These are phyloP conservation scores for Penicillium waksmanii DNA, from an alignment of 495 filamentous ascomycete species.

Conservation along the genomic window DNA sequence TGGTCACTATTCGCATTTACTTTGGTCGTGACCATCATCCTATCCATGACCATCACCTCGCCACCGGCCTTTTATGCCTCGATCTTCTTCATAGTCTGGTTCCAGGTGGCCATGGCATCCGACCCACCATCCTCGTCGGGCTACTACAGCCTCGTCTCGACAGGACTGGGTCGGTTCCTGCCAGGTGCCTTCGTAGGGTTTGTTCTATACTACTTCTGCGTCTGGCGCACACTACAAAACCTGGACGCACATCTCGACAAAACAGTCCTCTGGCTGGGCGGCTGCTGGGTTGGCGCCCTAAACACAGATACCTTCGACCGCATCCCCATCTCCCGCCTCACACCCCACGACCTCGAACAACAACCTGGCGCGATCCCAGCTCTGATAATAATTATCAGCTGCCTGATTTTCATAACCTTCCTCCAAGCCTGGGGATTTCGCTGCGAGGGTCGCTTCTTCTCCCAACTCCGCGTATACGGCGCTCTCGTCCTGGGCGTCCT, in stretches of 20 bases:
- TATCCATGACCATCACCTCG: slow-evolving; percentile 70
- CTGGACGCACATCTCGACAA: slow-evolving; percentile 72
- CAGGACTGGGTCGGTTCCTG: slow-evolving; percentile 68
- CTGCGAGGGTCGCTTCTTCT: slow-evolving; percentile 64
- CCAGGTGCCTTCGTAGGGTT: slow-evolving; percentile 72
- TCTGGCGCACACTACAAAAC: slow-evolving; percentile 51
- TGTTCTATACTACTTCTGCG: slow-evolving; percentile 67
- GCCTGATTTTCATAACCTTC: slow-evolving; percentile 56
- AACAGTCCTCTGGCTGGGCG: slow-evolving; percentile 73
- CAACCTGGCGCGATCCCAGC: slow-evolving; percentile 74
- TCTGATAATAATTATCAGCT: slow-evolving; percentile 61
- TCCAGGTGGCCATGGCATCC: slow-evolving; percentile 73
- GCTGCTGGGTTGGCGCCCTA: slow-evolving; percentile 77
- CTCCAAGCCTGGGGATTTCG: slow-evolving; percentile 70
- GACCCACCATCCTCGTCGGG: slow-evolving; percentile 64
- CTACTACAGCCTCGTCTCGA: slow-evolving; percentile 61
- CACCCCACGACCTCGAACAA: slow-evolving; percentile 70
- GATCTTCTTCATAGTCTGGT: slow-evolving; percentile 70
- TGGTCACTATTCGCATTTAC: slow-evolving; percentile 72
- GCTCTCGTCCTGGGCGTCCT: slow-evolving; percentile 46
- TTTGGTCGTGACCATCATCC: slow-evolving; percentile 60
- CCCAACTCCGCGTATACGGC: slow-evolving; percentile 69
- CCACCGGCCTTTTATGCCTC: slow-evolving; percentile 66
- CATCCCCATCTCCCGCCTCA: slow-evolving; percentile 77
- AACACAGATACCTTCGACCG: slow-evolving; percentile 76